These are phyloP conservation scores for Torulaspora quercuum DNA, from an alignment of 805 yeast genomes.

Conservation along the genomic window DNA sequence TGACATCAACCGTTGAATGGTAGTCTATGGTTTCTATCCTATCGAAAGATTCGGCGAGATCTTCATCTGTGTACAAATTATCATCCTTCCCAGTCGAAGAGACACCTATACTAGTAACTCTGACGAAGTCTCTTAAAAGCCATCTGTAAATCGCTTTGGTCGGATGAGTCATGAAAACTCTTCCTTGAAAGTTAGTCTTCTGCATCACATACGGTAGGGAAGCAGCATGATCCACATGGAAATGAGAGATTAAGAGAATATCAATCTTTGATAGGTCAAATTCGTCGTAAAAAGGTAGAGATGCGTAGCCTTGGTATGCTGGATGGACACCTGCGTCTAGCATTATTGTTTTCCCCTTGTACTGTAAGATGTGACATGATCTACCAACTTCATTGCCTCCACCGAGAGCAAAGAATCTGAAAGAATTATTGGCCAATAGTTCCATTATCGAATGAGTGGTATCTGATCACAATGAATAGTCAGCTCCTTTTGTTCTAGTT, in stretches of 20 bases:
- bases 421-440: constrained; percentile 32
- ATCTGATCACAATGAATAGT: background rate
- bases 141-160: constrained; percentile 97
- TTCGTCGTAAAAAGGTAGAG: constrained; percentile 93
- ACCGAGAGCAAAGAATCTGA: constrained; percentile 84
- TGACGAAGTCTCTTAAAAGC: constrained; percentile 89
- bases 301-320: constrained; percentile 82
- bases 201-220: constrained; percentile 97
- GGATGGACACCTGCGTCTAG: constrained; percentile 98
- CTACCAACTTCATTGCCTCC: constrained; percentile 99
- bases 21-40: constrained; percentile 90
- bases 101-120: constrained; percentile 67
- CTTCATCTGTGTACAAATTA: constrained; percentile 86
- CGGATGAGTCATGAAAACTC: constrained; percentile 99
- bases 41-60: constrained; percentile 81
- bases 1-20: constrained; percentile 92
- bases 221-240: constrained; percentile 97
- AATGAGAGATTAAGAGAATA: constrained; percentile 82
- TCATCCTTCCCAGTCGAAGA: constrained; percentile 38
- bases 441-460: constrained; percentile 11
- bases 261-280: constrained; percentile 87
- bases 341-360: constrained; percentile 93
- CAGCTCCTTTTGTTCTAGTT: constrained; percentile 2
- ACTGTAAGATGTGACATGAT: constrained; percentile 88
- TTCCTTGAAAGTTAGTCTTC: constrained; percentile 88